phyloP scores from a whole-genome alignment of 139 green algal genomes.

The Chlorella sp. region DNA sequence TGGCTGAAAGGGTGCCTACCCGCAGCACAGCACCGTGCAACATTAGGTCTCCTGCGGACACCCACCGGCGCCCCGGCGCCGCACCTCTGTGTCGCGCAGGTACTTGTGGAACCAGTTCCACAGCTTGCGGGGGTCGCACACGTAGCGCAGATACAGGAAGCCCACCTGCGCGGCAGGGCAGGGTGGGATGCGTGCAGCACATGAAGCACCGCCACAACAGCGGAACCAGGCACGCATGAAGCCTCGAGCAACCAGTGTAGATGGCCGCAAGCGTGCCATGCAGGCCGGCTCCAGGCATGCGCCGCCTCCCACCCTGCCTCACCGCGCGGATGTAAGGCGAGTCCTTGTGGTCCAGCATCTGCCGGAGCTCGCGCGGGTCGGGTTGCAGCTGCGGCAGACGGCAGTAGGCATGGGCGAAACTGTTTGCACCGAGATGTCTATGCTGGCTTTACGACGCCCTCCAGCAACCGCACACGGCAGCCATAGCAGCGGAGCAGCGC shows the following conservation, averaged over 20 bases:
- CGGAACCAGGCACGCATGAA: no score
- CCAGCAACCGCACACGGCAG: no score
- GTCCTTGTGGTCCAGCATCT: conserved; percentile 87
- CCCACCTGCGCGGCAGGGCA: conserved; percentile 72
- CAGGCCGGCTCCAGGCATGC: background rate
- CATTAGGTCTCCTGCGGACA: no score
- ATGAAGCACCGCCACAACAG: no score
- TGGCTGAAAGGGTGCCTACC: no score
- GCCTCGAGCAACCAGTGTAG: background rate
- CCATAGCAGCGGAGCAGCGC: no score
- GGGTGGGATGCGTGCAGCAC: no score
- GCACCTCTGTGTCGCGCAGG: conserved; percentile 84
- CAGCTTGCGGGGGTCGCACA: conserved; percentile 82
- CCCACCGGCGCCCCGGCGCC: background rate
- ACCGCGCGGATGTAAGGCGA: conserved; percentile 96
- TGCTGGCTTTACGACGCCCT: no score
- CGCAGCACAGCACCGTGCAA: no score
- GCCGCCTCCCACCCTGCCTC: conserved; percentile 69
- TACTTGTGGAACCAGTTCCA: conserved; percentile 89
- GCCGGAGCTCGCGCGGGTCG: conserved; percentile 50
- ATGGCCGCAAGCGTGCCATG: background rate
- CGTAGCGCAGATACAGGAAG: conserved; percentile 95
- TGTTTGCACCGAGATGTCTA: no score
- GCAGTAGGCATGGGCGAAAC: no score
- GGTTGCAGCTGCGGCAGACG: conserved; percentile 24